Evolutionary conservation across 2,329 filamentous ascomycete species (phyloP).

Genomic region (Ceratocystis lukuohia): DNA sequence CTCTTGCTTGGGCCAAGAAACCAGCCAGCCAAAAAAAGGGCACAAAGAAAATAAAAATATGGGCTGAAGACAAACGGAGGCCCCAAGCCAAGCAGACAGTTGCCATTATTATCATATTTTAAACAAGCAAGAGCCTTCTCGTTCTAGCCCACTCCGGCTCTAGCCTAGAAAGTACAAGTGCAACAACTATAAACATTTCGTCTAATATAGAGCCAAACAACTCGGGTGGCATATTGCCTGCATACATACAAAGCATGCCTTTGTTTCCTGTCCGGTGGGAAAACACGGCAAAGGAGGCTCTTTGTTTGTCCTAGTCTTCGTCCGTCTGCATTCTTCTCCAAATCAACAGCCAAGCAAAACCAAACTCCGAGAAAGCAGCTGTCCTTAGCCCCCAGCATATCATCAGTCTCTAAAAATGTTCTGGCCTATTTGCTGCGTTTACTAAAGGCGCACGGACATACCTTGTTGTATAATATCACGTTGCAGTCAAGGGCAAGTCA

Average conservation of each 20-base stretch:
- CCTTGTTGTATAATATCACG: constrained; percentile 5
- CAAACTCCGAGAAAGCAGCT: not conserved
- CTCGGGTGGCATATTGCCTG: not conserved
- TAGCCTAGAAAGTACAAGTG: not conserved
- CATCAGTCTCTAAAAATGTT: not conserved
- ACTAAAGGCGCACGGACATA: not conserved
- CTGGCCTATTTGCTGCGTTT: not conserved
- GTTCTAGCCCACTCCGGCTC: not conserved
- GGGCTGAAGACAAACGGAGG: not conserved
- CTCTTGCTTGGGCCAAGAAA: not conserved
- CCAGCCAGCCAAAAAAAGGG: not conserved
- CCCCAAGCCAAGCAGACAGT: not conserved
- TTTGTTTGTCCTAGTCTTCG: not conserved
- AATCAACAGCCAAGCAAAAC: not conserved
- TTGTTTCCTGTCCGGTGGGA: no score
- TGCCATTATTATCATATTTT: not conserved
- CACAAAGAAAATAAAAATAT: not conserved
- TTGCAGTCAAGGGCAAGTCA: not conserved
- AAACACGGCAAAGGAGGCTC: not conserved
- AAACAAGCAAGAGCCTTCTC: not conserved
- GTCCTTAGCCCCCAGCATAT: constrained; percentile 1
- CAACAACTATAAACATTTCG: not conserved
- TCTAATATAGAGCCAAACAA: not conserved
- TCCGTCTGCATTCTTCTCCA: not conserved
- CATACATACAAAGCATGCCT: no score